Base-by-base conservation (phyloP, 306 rosid genomes). In the Biancaea sappan region DNA sequence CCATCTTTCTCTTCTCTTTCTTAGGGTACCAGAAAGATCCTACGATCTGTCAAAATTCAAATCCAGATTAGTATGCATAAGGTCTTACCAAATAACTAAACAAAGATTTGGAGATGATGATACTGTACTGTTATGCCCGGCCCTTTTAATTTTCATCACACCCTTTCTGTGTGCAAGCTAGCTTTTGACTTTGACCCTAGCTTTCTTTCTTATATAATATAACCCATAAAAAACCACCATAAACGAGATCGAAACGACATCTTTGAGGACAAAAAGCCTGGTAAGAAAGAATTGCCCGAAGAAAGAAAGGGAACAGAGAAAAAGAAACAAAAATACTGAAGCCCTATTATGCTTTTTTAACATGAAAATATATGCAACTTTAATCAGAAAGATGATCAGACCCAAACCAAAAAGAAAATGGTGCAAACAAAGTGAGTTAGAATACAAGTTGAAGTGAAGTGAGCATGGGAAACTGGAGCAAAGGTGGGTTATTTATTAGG, bases 151-250 rank as follows among this genome's bases (percentile, higher is more conserved):
- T 56, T 66, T 41, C 1, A 69, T 37, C 26, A 18, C 21, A 28
- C n/a, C 43, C 32, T 77, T n/a, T 24, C 16, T 41, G 34, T 38
- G 29, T 60, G 25, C 14, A 11, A n/a, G n/a, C n/a, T n/a, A n/a
- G n/a, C n/a, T 56, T 57, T 61, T 67, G 34, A 18, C 47, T 79
- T 47, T 59, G 40, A 25, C 34, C 0, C 58, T 28, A 18, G 40
- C 43, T 66, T 43, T 66, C 68, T 74, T 50, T 69, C 61, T 66
- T 41, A 44, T n/a, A n/a, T n/a, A n/a, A n/a, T n/a, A n/a, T n/a
- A n/a, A 18, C 41, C 43, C 26, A 22, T 18, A 22, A 22, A 12
- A 50, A 47, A 15, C 2, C 35, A 54, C 65, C 65, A 31, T 41
- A 6, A 2, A 31, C 5, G 34, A 31, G 2, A 5, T 5, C 2